phyloP scores from a whole-genome alignment of 345 rosid genomes.

The Geranium rotundifolium region DNA sequence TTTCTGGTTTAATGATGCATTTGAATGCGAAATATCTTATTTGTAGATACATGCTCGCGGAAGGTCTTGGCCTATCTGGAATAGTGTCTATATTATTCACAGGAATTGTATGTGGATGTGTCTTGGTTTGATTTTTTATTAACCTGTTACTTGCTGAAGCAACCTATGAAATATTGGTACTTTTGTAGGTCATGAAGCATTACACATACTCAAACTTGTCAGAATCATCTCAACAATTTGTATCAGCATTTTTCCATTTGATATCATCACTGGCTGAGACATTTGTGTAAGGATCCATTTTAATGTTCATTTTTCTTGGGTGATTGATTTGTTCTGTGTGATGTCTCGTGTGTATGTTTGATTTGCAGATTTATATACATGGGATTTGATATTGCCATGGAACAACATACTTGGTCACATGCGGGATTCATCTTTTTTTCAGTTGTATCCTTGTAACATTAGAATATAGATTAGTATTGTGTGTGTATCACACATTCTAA shows the following conservation, averaged over 20 bases:
- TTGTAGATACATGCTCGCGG: conserved; percentile 93
- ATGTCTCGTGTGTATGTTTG: conserved; percentile 5
- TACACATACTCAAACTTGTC: conserved; percentile 90
- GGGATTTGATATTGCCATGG: conserved; percentile 99
- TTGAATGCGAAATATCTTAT: conserved; percentile 7
- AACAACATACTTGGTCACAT: conserved; percentile 98
- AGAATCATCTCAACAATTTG: conserved; percentile 82
- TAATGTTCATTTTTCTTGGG: neutral
- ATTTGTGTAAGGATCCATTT: conserved; percentile 43
- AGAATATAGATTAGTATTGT: neutral
- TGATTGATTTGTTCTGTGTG: neutral
- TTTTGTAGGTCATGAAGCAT: conserved; percentile 81
- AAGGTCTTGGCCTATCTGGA: conserved; percentile 98
- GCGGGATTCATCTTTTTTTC: conserved; percentile 89
- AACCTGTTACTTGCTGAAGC: conserved; percentile 5
- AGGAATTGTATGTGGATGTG: conserved; percentile 62
- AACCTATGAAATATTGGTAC: conserved; percentile 2
- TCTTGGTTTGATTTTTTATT: neutral
- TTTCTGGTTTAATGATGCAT: conserved; percentile 1
- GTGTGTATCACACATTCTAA: neutral
- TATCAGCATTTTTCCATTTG: conserved; percentile 82
- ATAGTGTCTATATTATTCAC: conserved; percentile 94
- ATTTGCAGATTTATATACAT: conserved; percentile 87
- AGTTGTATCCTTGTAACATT: conserved; percentile 67
- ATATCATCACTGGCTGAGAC: conserved; percentile 98